These are phyloP conservation scores for Lactuca saligna DNA, from an alignment of 129 eudicot species.

Conservation along the genomic window DNA sequence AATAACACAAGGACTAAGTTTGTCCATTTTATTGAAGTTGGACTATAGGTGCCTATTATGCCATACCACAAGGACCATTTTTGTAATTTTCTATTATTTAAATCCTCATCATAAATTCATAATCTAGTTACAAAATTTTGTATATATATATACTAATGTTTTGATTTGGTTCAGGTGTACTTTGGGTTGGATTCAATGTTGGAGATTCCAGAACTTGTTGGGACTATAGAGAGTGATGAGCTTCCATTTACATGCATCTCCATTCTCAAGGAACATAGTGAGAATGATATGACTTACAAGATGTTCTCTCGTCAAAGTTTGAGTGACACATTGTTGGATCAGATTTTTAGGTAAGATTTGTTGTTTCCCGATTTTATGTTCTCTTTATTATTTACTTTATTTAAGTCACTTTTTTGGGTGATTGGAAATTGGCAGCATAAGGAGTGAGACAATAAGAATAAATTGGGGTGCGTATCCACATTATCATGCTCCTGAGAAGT, in stretches of 20 bases:
- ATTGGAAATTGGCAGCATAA: constrained; percentile 41
- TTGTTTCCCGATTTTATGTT: no score
- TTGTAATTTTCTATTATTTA: not conserved
- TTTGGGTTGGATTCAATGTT: constrained; percentile 57
- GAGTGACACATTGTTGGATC: constrained; percentile 65
- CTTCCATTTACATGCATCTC: constrained; percentile 84
- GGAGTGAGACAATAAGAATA: constrained; percentile 72
- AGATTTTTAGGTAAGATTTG: constrained; percentile 65
- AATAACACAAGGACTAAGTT: no score
- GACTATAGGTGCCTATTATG: no score
- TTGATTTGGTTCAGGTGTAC: constrained; percentile 55
- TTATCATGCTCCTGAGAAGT: constrained; percentile 88
- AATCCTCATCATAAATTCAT: not conserved
- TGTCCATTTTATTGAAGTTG: no score
- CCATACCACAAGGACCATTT: no score
- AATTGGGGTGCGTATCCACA: constrained; percentile 98
- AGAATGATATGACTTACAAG: constrained; percentile 77
- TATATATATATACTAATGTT: not conserved
- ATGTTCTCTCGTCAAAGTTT: constrained; percentile 79
- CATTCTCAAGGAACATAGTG: constrained; percentile 60
- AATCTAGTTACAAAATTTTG: constrained; percentile 3
- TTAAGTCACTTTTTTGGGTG: not conserved
- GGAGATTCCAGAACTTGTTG: constrained; percentile 76
- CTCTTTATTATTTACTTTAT: not conserved
- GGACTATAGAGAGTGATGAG: constrained; percentile 65